These are phyloP conservation scores for Lanzia echinophila DNA, from an alignment of 2,329 filamentous ascomycete genomes.

Conservation along the genomic window DNA sequence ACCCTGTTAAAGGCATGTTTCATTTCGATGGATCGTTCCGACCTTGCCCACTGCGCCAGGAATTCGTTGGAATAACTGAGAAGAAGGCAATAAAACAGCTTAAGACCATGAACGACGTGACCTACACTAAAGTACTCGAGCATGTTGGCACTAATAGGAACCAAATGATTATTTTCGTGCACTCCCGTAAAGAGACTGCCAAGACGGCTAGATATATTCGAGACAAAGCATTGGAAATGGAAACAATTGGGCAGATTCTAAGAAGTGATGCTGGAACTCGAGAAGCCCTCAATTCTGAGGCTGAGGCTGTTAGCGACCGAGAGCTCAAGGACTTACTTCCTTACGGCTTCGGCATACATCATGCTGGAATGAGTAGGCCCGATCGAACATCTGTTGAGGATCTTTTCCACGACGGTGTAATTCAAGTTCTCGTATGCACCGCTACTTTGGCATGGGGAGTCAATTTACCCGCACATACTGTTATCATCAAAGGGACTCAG, in stretches of 20 bases:
- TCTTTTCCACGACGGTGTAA: conserved; percentile 81
- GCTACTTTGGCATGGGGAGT: conserved; percentile 99
- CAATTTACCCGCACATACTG: conserved; percentile 93
- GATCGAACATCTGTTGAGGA: conserved; percentile 95
- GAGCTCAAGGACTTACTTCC: conserved; percentile 92
- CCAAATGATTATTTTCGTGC: conserved; percentile 98
- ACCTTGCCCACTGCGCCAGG: conserved; percentile 89
- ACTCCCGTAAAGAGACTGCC: conserved; percentile 95
- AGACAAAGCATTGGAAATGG: conserved; percentile 93
- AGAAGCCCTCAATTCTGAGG: conserved; percentile 80
- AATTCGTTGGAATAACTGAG: conserved; percentile 95
- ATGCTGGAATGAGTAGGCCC: conserved; percentile 93
- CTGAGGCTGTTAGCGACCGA: conserved; percentile 72
- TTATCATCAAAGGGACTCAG: conserved; percentile 98
- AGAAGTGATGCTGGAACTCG: conserved; percentile 82
- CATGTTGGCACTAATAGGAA: conserved; percentile 90
- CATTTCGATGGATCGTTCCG: conserved; percentile 94
- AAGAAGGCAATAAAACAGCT: conserved; percentile 98
- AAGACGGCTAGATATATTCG: conserved; percentile 95
- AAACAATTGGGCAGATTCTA: conserved; percentile 93
- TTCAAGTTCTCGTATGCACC: conserved; percentile 94
- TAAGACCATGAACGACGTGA: conserved; percentile 99
- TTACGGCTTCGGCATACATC: conserved; percentile 96
- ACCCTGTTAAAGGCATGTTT: conserved; percentile 78
- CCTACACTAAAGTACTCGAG: conserved; percentile 94